Evolutionary conservation across 352 stramenopile species (phyloP).

Genomic region (Phytophthora cryptogea): DNA sequence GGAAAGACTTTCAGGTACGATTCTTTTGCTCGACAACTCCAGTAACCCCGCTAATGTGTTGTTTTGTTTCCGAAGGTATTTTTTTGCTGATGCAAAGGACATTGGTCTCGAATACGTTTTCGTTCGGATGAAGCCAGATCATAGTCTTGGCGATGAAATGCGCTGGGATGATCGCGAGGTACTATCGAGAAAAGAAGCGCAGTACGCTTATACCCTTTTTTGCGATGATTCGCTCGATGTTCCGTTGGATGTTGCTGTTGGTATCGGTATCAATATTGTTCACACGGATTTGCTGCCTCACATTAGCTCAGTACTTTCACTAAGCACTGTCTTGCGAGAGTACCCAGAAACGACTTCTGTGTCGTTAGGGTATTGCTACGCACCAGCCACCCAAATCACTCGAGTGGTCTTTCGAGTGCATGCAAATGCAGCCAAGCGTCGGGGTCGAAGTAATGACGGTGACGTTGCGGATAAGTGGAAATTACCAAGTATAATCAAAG

Average conservation of each 20-base stretch:
- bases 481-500: constrained; percentile 12
- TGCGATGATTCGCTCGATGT: constrained; percentile 2
- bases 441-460: constrained; percentile 1
- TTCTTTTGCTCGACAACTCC: not conserved
- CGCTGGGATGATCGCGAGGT: constrained; percentile 19
- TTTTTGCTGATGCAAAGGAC: constrained; percentile 22
- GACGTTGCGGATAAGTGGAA: constrained; percentile 4
- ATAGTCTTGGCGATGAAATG: not conserved
- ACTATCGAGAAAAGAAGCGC: constrained; percentile 14
- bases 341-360: constrained; percentile 19
- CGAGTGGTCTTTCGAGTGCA: constrained; percentile 26
- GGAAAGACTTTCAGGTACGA: constrained; percentile 15
- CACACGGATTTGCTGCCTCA: constrained; percentile 29
- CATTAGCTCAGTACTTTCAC: constrained; percentile 12
- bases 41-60: not conserved
- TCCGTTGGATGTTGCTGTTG: constrained; percentile 15
- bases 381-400: constrained; percentile 5
- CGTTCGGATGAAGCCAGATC: constrained; percentile 13
- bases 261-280: constrained; percentile 23
- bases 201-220: constrained; percentile 16
- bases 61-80: constrained; percentile 17
- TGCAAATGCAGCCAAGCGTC: not conserved
- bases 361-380: constrained; percentile 24
- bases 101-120: constrained; percentile 22
- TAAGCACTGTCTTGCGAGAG: constrained; percentile 13